These are phyloP conservation scores for Elongisporangium anandrum DNA, from an alignment of 352 stramenopile genomes.

Conservation along the genomic window DNA sequence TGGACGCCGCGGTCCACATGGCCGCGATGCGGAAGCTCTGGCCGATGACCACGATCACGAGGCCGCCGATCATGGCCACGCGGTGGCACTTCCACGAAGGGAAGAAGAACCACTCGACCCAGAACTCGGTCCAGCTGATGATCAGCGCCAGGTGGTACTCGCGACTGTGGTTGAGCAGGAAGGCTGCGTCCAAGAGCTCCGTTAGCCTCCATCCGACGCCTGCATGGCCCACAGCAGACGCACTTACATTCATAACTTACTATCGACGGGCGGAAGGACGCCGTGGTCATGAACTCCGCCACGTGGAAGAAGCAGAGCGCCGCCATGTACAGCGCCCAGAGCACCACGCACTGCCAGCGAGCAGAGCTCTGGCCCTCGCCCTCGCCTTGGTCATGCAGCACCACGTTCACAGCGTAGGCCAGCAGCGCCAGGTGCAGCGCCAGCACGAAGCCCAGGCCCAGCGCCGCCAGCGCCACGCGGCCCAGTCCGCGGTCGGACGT, in stretches of 20 bases:
- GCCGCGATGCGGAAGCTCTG: slow-evolving; percentile 87
- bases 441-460: slow-evolving; percentile 71
- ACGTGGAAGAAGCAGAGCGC: slow-evolving; percentile 82
- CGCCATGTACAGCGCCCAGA: slow-evolving; percentile 75
- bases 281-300: slow-evolving; percentile 81
- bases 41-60: slow-evolving; percentile 76
- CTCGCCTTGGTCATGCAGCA: slow-evolving; percentile 7
- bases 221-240: neutral
- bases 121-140: slow-evolving; percentile 89
- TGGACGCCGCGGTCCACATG: slow-evolving; percentile 92
- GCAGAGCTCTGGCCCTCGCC: slow-evolving; percentile 5
- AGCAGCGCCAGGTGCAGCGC: slow-evolving; percentile 57
- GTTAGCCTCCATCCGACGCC: slow-evolving; percentile 1
- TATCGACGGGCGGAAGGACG: slow-evolving; percentile 66
- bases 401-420: slow-evolving; percentile 23
- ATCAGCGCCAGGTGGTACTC: slow-evolving; percentile 87
- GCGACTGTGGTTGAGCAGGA: slow-evolving; percentile 88
- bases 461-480: slow-evolving; percentile 68
- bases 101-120: slow-evolving; percentile 81
- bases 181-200: slow-evolving; percentile 33
- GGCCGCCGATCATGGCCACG: slow-evolving; percentile 48
- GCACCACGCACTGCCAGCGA: slow-evolving; percentile 47
- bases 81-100: slow-evolving; percentile 65
- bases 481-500: slow-evolving; percentile 69
- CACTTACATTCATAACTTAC: slow-evolving; percentile 83